Base-by-base conservation (phyloP, 495 filamentous ascomycete species). In the Hypoxylon intermedium region DNA sequence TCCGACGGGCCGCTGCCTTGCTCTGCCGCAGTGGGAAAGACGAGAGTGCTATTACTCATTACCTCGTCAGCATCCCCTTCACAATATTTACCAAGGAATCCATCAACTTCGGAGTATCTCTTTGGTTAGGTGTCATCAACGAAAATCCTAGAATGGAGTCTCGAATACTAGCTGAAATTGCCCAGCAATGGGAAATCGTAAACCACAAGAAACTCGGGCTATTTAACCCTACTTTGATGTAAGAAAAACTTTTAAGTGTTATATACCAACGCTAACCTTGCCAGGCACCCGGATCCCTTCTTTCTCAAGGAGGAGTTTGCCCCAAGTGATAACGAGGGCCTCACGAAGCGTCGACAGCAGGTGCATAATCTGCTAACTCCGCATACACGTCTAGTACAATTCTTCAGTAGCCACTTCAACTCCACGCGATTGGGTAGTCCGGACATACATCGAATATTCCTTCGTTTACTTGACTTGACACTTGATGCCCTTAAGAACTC, bases 101-200 rank as follows among this genome's bases (percentile, higher is more conserved):
- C 12, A 94, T 99, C 69, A 95, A 96, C 65, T 85, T 97, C 6
- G 95, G 95, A 13, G 87, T 98, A 24, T 96, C 93, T 13, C 82
- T 98, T 6, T 99, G 95, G 95, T 83, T 96, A 37, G 92, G 93
- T 21, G 88, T 97, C 5, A 97, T 98, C 63, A 93, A 98, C 69
- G 95, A 98, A 67, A 98, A 97, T 67, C 92, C 93, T 12, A 82
- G 80, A 41, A 85, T 96, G 75, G 90, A 97, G 68, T 79, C 93
- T 1, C 87, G 89, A 40, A 83, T 99, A 42, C 69, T 98, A 18
- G 83, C 83, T 38, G 90, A 95, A 67, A 87, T 98, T 56, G 87
- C 88, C 2, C 86, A 89, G 64, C 85, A 89, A 43, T 99, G 94
- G 91, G 92, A 97, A 68, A 74, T 78, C 42, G 92, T 86, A 26